Evolutionary conservation across 176 grass and related monocot species (phyloP), one percentile per base, ranked within the genome.

Genomic region (Triticum monococcum): DNA sequence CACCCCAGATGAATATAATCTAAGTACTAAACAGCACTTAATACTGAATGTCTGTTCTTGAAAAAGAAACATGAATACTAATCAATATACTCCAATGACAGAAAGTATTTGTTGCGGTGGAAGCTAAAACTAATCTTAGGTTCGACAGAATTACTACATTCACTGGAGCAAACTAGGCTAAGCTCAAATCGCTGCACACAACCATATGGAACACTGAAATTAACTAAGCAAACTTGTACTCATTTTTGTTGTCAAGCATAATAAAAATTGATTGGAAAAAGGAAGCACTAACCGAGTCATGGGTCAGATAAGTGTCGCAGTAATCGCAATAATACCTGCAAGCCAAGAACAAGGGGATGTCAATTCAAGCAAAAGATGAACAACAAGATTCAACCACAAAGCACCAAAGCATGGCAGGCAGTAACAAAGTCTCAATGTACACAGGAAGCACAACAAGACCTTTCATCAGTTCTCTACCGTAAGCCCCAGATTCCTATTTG

Each of bases 311-410:
- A 83, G 97, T 99, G 72, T 99, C 97, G 37, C 97, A 99, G 72
- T 99, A 99, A 64, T 99, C 97, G 25, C 97, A 99, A 5, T 94
- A 96, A 76, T 99, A 99, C 79, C 97, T 99, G 89, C 60, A 87
- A 62, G 65, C 35, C 57, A 87, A 88, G 32, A 68, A 80, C 69
- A 81, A 82, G 6, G 37, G 59, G 20, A 54, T 70, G 8, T 72
- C 41, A 82, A 45, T 14, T 70, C 33, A 52, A 50, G 25, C 11
- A 11, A 32, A 59, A 45, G 2, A 23, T 26, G 8, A 78, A 77
- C 35, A 82, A 72, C 24, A 52, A 52, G 25, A 57, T 57, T 28
- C 16, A 64, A 33, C 14, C 67, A 41, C 8, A 8, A n/a, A 59
- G 10, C 36, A 65, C 24, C 45, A 26, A 89, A 37, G 25, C 26